Base-by-base conservation (phyloP, 495 filamentous ascomycete species). In the Talaromyces borbonicus region DNA sequence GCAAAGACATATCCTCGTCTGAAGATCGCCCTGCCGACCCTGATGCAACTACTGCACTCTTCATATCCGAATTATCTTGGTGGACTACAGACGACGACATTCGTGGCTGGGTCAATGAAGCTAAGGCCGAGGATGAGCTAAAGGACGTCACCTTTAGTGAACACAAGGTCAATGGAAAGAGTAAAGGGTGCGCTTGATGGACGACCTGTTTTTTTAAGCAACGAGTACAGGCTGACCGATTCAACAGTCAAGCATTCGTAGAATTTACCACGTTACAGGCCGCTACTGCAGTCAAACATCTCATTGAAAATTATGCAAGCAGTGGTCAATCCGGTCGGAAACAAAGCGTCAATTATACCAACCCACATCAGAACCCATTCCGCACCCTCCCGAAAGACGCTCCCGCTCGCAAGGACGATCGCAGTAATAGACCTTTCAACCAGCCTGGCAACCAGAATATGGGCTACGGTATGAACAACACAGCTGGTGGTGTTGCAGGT, bases 161-260 rank as follows among this genome's bases (percentile, higher is more conserved):
- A 59, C 92, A 97, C 63, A 98, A 98, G 63, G 88, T 97, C 11
- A 98, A 98, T 55, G 92, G 92, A 45, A 98, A 98, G 63, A 92
- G 86, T 61, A 96, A 96, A 67, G 89, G 90, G 90, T 95, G 72
- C 53, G 82, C 63, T n/a, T 40, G 33, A 35, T 31, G 29, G 6
- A 30, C 37, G 29, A 16, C 8, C 35, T 1, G 24, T 8, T 11
- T 8, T 23, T 26, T 30, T 19, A 8, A 5, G 11, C 24, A 26
- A 25, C 14, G 1, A 41, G 9, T 18, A 6, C 16, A 14, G 24
- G 31, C 38, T 47, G 23, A 52, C 32, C 8, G n/a, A 43, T 16
- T 48, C 56, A 54, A 39, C 19, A 96, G 92, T 5, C 89, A 95
- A 82, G 88, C 80, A 0, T 98, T 88, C 55, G 67, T 96, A 31